These are phyloP conservation scores for Phaeotremella fagi DNA, from an alignment of 768 basidiomycete genomes.

Conservation along the genomic window DNA sequence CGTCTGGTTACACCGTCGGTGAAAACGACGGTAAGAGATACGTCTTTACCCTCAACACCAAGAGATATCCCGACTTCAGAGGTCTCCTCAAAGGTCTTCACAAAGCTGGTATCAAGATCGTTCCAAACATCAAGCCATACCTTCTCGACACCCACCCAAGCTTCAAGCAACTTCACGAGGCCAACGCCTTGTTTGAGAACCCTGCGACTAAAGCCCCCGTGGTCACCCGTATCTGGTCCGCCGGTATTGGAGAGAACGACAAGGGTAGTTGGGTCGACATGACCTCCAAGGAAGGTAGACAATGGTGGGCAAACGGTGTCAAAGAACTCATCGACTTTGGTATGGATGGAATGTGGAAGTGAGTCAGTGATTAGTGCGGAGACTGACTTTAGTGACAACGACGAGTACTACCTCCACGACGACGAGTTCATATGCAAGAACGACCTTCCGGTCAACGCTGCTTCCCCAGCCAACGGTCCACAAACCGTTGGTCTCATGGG, in stretches of 20 bases:
- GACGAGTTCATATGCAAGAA: constrained; percentile 28
- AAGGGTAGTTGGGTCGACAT: constrained; percentile 46
- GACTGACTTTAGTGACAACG: constrained; percentile 40
- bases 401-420: constrained; percentile 44
- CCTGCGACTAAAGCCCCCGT: constrained; percentile 26
- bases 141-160: constrained; percentile 38
- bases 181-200: constrained; percentile 41
- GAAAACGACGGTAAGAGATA: constrained; percentile 31
- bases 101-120: constrained; percentile 43
- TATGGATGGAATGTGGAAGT: constrained; percentile 48
- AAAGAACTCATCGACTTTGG: constrained; percentile 36
- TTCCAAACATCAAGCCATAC: constrained; percentile 47
- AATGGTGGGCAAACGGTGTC: constrained; percentile 47
- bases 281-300: constrained; percentile 32
- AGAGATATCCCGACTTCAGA: constrained; percentile 47
- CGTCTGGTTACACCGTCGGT: constrained; percentile 44
- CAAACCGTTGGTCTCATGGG: constrained; percentile 37
- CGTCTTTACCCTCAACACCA: constrained; percentile 41
- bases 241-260: constrained; percentile 33
- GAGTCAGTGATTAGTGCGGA: constrained; percentile 10
- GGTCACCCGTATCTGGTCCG: constrained; percentile 40
- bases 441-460: constrained; percentile 16
- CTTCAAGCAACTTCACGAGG: constrained; percentile 26
- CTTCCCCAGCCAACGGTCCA: constrained; percentile 16
- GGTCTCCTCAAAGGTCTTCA: constrained; percentile 40